These are phyloP conservation scores for Gonapodya prolifera DNA, from an alignment of 192 early-diverging fungal genomes.

Conservation along the genomic window DNA sequence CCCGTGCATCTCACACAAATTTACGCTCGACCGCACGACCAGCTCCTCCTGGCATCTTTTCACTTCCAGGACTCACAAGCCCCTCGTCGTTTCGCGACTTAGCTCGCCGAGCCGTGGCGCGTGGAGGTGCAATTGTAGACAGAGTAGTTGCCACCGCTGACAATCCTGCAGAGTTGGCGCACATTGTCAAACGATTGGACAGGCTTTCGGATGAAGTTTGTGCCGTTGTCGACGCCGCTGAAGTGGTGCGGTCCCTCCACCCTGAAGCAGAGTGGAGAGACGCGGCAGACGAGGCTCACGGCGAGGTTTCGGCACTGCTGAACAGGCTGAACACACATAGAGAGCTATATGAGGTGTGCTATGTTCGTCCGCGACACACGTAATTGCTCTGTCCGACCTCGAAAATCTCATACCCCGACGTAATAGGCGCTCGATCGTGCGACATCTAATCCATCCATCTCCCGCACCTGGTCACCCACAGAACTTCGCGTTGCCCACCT, in stretches of 20 bases:
- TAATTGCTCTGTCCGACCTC: too few species aligned
- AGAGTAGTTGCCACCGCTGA: neutral
- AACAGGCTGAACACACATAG: constrained; percentile 88
- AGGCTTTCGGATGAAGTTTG: constrained; percentile 79
- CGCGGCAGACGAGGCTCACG: constrained; percentile 67
- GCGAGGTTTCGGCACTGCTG: constrained; percentile 66
- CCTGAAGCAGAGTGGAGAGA: constrained; percentile 55
- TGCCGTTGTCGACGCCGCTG: constrained; percentile 79
- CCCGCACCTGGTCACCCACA: constrained; percentile 40
- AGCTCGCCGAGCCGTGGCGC: neutral
- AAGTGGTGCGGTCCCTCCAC: constrained; percentile 85
- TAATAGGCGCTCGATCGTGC: constrained; percentile 51
- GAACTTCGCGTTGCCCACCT: constrained; percentile 66
- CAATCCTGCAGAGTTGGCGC: constrained; percentile 35
- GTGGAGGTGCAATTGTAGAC: neutral
- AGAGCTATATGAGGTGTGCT: constrained; percentile 65
- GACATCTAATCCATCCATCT: constrained; percentile 42
- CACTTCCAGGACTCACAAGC: neutral
- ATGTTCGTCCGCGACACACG: too few species aligned
- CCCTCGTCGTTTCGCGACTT: neutral
- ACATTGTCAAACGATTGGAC: constrained; percentile 78
- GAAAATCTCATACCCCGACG: neutral
- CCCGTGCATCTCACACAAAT: neutral
- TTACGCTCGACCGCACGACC: neutral
- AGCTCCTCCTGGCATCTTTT: neutral